These are phyloP conservation scores for Capniomyces stellatus DNA, from an alignment of 371 early-diverging fungal genomes.

Conservation along the genomic window DNA sequence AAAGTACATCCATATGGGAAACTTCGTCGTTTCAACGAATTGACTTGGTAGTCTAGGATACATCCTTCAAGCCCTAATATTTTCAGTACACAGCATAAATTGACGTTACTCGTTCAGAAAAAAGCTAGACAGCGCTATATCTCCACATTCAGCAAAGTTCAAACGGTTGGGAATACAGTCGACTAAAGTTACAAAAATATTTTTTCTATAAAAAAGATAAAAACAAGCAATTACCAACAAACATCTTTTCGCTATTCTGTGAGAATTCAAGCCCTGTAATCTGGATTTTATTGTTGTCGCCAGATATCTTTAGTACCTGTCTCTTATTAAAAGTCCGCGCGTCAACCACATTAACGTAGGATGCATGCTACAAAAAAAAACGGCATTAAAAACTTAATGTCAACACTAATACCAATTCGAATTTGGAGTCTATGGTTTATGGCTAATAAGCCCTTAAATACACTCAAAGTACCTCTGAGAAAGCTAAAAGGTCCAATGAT, in stretches of 20 bases:
- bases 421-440: too few relatives aligned
- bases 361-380: slow-evolving; percentile 26
- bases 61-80: neutral
- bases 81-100: neutral
- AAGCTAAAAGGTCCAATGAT: slow-evolving; percentile 40
- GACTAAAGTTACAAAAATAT: too few relatives aligned
- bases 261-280: slow-evolving; percentile 43
- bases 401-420: neutral
- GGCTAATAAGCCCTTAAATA: too few relatives aligned
- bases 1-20: neutral
- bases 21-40: neutral
- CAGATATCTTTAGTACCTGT: slow-evolving; percentile 34
- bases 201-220: neutral
- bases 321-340: slow-evolving; percentile 39
- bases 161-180: too few relatives aligned
- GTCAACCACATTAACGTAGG: slow-evolving; percentile 46
- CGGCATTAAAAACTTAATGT: neutral
- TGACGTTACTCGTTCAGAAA: neutral
- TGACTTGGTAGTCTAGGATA: neutral
- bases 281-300: slow-evolving; percentile 26
- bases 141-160: neutral
- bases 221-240: slow-evolving; percentile 28
- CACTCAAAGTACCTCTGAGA: slow-evolving; percentile 35
- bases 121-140: neutral
- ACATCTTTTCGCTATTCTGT: slow-evolving; percentile 34